A percentile compares a stretch with the other conserved stretches of the same genome.
phyloP scores from a whole-genome alignment of 768 basidiomycete species.

The Russula lepida region DNA sequence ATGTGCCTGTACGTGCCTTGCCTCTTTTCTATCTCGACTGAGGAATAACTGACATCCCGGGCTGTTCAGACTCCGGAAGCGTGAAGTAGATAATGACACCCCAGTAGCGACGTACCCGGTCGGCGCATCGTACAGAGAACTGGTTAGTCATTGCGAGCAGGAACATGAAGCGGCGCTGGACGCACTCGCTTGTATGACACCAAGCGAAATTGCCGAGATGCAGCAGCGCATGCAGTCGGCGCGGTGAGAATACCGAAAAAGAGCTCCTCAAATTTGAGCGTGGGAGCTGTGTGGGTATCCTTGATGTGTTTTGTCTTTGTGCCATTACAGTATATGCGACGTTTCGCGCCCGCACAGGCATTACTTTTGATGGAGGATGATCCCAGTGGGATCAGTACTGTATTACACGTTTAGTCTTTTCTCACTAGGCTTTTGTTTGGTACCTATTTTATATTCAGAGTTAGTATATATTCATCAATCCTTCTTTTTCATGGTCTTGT shows the following conservation, averaged over 20 bases:
- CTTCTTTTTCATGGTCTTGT: no score
- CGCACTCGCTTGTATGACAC: constrained; percentile 11
- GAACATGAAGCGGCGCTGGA: constrained; percentile 14
- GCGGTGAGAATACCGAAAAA: background rate
- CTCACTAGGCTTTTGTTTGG: background rate
- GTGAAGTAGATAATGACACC: constrained; percentile 5
- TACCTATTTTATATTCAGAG: background rate
- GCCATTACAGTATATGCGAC: background rate
- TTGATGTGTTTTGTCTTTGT: background rate
- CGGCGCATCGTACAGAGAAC: background rate
- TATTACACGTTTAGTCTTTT: background rate
- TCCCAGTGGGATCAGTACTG: background rate
- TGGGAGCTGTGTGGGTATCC: background rate
- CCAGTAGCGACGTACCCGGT: background rate
- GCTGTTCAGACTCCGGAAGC: constrained; percentile 2
- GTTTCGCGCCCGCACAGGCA: background rate
- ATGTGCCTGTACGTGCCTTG: constrained; percentile 14
- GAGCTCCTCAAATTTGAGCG: background rate
- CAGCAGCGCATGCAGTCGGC: constrained; percentile 6
- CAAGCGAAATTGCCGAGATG: constrained; percentile 11
- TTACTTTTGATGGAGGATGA: background rate
- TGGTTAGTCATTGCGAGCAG: constrained; percentile 12
- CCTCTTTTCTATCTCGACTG: background rate
- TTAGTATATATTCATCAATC: no score
- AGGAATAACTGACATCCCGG: background rate